Conservation (phyloP, 495 filamentous ascomycete genomes). For the Darksidea phi region DNA sequence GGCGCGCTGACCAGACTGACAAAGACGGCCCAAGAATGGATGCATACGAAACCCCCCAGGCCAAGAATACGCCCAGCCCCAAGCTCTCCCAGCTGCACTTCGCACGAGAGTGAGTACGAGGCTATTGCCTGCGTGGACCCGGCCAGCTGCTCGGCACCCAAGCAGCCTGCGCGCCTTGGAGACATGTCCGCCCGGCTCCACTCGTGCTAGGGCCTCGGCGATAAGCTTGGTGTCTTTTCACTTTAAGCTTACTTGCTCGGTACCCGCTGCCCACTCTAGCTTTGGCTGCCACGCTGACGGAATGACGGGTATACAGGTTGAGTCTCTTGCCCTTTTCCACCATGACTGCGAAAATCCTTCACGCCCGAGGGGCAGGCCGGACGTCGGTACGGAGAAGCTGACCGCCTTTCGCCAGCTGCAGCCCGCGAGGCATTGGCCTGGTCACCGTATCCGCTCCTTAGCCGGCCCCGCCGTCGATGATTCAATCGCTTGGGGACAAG, state of each 20-base stretch:
- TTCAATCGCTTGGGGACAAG: background rate
- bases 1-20: conserved; percentile 7
- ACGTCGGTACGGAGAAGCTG: too few relatives aligned
- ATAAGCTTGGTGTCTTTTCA: conserved; percentile 20
- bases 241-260: conserved; percentile 36
- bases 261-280: conserved; percentile 11
- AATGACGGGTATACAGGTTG: background rate
- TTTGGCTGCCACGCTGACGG: conserved; percentile 21
- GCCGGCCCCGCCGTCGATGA: background rate
- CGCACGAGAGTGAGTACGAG: background rate
- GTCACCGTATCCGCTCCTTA: too few relatives aligned
- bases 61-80: too few relatives aligned
- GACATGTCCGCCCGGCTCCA: conserved; percentile 30
- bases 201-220: conserved; percentile 5
- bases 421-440: too few relatives aligned
- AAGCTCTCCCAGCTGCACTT: background rate
- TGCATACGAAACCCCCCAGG: too few relatives aligned
- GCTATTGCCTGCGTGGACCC: too few relatives aligned
- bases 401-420: too few relatives aligned
- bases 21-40: background rate
- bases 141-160: too few relatives aligned
- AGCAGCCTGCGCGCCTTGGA: conserved; percentile 5
- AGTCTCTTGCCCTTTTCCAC: background rate
- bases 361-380: too few relatives aligned
- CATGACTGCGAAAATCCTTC: too few relatives aligned